These are phyloP conservation scores for Mrakia frigida DNA, from an alignment of 768 basidiomycete genomes.

Conservation along the genomic window DNA sequence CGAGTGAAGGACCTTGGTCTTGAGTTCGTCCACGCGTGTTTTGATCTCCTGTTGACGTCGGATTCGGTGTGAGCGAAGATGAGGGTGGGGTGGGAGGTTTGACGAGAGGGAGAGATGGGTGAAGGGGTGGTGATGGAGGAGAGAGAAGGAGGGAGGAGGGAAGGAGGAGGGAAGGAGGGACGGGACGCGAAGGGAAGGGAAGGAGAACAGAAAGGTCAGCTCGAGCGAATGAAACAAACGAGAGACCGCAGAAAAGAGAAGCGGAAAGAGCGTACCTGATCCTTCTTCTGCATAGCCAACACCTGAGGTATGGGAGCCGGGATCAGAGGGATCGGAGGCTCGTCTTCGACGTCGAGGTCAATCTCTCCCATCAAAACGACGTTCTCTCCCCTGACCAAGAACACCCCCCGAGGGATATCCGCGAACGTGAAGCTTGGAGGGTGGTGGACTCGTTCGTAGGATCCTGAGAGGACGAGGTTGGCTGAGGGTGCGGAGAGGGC, in stretches of 20 bases:
- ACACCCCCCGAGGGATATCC: constrained; percentile 80
- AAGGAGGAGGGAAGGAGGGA: background rate
- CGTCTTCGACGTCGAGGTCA: constrained; percentile 88
- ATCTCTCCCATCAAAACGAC: constrained; percentile 96
- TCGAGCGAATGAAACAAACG: background rate
- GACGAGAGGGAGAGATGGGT: no score
- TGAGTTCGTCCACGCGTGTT: constrained; percentile 27
- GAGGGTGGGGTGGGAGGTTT: background rate
- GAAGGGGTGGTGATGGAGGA: background rate
- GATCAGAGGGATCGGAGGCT: constrained; percentile 57
- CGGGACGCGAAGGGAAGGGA: background rate
- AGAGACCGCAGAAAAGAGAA: background rate
- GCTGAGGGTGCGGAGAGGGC: no score
- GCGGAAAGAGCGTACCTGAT: constrained; percentile 21
- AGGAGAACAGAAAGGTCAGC: background rate
- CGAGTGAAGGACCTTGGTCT: constrained; percentile 30
- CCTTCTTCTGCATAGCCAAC: constrained; percentile 31
- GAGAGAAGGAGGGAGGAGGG: background rate
- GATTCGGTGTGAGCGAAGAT: no score
- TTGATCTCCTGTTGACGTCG: constrained; percentile 13
- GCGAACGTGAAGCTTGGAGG: constrained; percentile 65
- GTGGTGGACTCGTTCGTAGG: constrained; percentile 90
- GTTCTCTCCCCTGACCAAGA: constrained; percentile 95
- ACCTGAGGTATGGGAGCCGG: constrained; percentile 34
- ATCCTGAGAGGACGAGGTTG: constrained; percentile 94